Conservation (phyloP, 2,329 filamentous ascomycete species). For the Aspergillus aculeatus region DNA sequence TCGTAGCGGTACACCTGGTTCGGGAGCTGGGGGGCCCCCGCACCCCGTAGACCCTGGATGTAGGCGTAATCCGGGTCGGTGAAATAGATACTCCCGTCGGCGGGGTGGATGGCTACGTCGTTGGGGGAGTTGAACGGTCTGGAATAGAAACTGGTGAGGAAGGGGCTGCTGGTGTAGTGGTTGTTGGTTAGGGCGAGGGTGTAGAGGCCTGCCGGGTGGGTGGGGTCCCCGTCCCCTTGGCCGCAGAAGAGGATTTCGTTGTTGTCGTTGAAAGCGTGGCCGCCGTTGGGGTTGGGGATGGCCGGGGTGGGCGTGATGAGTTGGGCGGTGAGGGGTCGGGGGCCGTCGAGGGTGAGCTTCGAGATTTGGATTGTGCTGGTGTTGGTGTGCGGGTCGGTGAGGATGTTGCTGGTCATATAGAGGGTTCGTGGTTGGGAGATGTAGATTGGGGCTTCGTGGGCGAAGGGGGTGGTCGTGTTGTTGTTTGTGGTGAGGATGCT, state of each 20-base stretch:
- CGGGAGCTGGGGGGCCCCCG: slow-evolving; percentile 31
- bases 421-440: slow-evolving; percentile 35
- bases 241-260: slow-evolving; percentile 44
- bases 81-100: slow-evolving; percentile 40
- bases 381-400: slow-evolving; percentile 19
- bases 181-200: slow-evolving; percentile 19
- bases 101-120: slow-evolving; percentile 36
- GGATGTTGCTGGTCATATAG: slow-evolving; percentile 41
- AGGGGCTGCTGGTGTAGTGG: neutral
- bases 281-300: slow-evolving; percentile 51
- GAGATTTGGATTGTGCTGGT: slow-evolving; percentile 21
- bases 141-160: slow-evolving; percentile 35
- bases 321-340: slow-evolving; percentile 25
- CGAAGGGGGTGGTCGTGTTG: slow-evolving; percentile 47
- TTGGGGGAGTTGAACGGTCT: slow-evolving; percentile 32
- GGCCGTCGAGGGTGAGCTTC: slow-evolving; percentile 15
- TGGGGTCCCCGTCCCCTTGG: slow-evolving; percentile 37
- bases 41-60: slow-evolving; percentile 33
- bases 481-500: slow-evolving; percentile 32
- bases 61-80: slow-evolving; percentile 42
- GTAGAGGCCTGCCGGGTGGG: slow-evolving; percentile 21
- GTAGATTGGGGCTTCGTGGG: slow-evolving; percentile 50
- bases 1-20: slow-evolving; percentile 43
- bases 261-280: slow-evolving; percentile 33
- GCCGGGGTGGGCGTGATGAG: slow-evolving; percentile 36